Percentiles rank a stretch among this genome's conserved stretches.
Conservation (phyloP, 441 rosid genomes). For the Gossypium laxum region DNA sequence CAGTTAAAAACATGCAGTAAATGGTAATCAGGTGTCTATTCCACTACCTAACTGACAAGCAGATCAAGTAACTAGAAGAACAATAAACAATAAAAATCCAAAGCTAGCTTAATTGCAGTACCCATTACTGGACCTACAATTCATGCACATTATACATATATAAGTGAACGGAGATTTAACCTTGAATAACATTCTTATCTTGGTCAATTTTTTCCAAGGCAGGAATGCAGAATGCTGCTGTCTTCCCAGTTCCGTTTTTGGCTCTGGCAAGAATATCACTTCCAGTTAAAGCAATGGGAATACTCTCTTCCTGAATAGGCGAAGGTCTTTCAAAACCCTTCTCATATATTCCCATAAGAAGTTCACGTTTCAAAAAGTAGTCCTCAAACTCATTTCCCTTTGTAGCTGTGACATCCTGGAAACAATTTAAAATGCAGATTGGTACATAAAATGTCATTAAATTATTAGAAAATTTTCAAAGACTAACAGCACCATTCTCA, state of each 20-base stretch:
- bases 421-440: background rate
- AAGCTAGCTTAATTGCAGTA: background rate
- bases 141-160: background rate
- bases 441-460: background rate
- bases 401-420: slow-evolving; percentile 92
- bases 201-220: slow-evolving; percentile 95
- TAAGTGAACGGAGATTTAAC: slow-evolving; percentile 22
- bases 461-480: background rate
- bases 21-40: background rate
- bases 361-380: slow-evolving; percentile 85
- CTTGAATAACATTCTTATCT: slow-evolving; percentile 89
- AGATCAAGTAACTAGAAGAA: background rate
- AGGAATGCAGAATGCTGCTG: slow-evolving; percentile 94
- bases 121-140: background rate
- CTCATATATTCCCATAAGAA: slow-evolving; percentile 95
- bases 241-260: slow-evolving; percentile 93
- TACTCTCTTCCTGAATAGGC: slow-evolving; percentile 97
- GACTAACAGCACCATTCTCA: background rate
- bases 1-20: background rate
- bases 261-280: slow-evolving; percentile 98
- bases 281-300: slow-evolving; percentile 94
- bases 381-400: slow-evolving; percentile 97
- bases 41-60: background rate
- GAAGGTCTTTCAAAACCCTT: slow-evolving; percentile 98
- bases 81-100: background rate